phyloP scores from a whole-genome alignment of 768 basidiomycete genomes.

The Trametes coccinea region DNA sequence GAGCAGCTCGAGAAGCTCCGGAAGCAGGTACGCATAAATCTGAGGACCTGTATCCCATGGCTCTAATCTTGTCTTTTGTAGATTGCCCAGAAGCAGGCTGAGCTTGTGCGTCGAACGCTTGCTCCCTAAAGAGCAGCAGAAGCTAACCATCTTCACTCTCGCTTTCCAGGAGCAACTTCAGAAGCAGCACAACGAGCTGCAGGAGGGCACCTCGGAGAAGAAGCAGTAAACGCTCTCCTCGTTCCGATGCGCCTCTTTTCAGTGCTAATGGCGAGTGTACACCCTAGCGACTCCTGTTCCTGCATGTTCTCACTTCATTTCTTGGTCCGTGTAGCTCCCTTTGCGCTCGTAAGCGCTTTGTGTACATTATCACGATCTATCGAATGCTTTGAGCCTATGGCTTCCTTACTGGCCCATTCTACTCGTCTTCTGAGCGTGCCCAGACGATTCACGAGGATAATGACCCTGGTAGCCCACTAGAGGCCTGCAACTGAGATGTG shows the following conservation, averaged over 20 bases:
- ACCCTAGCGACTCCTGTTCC: background rate
- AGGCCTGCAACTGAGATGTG: no score
- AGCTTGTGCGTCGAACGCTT: slow-evolving; percentile 30
- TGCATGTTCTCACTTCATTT: background rate
- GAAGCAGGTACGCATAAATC: slow-evolving; percentile 42
- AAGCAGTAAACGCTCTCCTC: background rate
- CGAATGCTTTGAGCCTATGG: no score
- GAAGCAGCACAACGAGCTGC: slow-evolving; percentile 30
- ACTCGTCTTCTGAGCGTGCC: no score
- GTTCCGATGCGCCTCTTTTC: background rate
- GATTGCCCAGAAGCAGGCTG: slow-evolving; percentile 35
- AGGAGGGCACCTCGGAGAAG: slow-evolving; percentile 7
- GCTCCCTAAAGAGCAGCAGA: background rate
- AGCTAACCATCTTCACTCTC: background rate
- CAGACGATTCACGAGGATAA: no score
- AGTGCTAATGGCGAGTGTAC: background rate
- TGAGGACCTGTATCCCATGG: no score
- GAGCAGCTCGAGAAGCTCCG: slow-evolving; percentile 60
- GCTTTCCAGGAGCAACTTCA: slow-evolving; percentile 32
- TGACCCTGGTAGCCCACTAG: no score
- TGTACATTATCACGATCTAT: background rate
- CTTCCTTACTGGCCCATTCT: no score
- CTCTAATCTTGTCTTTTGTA: background rate
- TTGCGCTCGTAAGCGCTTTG: background rate
- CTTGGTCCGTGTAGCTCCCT: background rate